These are phyloP conservation scores for Exserohilum turcica DNA, from an alignment of 2,329 filamentous ascomycete genomes.

Conservation along the genomic window DNA sequence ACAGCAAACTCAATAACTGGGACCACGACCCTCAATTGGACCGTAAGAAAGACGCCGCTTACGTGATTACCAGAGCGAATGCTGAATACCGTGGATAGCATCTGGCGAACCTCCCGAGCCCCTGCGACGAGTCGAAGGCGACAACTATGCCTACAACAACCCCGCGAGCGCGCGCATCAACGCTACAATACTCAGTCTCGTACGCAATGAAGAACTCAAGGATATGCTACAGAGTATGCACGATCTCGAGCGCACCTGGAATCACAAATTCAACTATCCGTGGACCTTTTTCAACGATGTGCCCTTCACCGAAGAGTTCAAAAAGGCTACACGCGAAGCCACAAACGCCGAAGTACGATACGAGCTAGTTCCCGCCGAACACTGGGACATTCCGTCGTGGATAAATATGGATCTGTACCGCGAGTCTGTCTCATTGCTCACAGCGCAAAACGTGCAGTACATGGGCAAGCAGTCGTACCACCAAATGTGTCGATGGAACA, in stretches of 20 bases:
- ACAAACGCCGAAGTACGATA: conserved; percentile 90
- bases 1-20: conserved; percentile 62
- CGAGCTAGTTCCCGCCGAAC: conserved; percentile 88
- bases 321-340: conserved; percentile 73
- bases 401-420: conserved; percentile 86
- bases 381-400: conserved; percentile 92
- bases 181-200: conserved; percentile 87
- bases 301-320: conserved; percentile 93
- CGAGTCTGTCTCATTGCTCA: conserved; percentile 81
- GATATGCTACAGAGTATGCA: conserved; percentile 86
- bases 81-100: conserved; percentile 56
- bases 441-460: conserved; percentile 88
- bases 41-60: conserved; percentile 61
- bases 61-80: background rate
- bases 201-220: conserved; percentile 86
- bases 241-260: conserved; percentile 94
- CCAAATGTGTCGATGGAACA: conserved; percentile 99
- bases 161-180: conserved; percentile 83
- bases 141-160: conserved; percentile 78
- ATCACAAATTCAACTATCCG: conserved; percentile 98
- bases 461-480: conserved; percentile 89
- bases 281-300: conserved; percentile 99
- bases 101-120: conserved; percentile 82
- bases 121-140: conserved; percentile 69
- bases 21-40: conserved; percentile 85